phyloP scores from a whole-genome alignment of 768 basidiomycete species.

The Pluteus cervinus region DNA sequence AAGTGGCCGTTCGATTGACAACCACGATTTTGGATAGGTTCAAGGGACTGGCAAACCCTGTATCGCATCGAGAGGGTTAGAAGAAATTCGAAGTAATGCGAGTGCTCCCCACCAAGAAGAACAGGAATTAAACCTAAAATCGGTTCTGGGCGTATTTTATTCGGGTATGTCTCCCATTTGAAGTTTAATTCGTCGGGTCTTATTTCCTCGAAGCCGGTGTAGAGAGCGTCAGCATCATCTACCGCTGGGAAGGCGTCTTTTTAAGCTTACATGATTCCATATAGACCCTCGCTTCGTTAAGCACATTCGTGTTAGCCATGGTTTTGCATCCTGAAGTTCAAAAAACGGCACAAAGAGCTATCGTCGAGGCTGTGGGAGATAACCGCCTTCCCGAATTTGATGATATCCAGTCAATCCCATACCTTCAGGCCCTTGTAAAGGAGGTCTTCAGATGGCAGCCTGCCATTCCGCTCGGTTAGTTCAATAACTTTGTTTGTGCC shows the following conservation, averaged over 20 bases:
- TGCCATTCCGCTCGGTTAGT: slow-evolving; percentile 22
- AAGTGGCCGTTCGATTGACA: slow-evolving; percentile 4
- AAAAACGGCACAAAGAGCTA: slow-evolving; percentile 29
- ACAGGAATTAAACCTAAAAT: slow-evolving; percentile 30
- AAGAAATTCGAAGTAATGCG: slow-evolving; percentile 12
- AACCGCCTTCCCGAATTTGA: slow-evolving; percentile 30
- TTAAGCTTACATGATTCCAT: too few species aligned
- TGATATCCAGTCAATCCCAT: slow-evolving; percentile 31
- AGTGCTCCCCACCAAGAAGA: slow-evolving; percentile 11
- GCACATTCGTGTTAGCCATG: slow-evolving; percentile 36
- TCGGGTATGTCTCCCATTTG: slow-evolving; percentile 21
- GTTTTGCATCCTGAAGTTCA: slow-evolving; percentile 31
- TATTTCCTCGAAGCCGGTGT: slow-evolving; percentile 24
- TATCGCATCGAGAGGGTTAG: slow-evolving; percentile 20
- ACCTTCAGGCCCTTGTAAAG: slow-evolving; percentile 27
- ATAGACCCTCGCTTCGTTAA: slow-evolving; percentile 35
- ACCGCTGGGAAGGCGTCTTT: too few species aligned
- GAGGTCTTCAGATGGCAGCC: slow-evolving; percentile 31
- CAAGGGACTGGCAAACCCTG: slow-evolving; percentile 17
- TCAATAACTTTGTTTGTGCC: not conserved
- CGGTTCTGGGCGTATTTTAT: slow-evolving; percentile 36
- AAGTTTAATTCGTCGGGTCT: not conserved
- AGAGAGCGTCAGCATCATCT: slow-evolving; percentile 16
- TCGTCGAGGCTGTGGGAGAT: slow-evolving; percentile 30
- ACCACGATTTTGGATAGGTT: slow-evolving; percentile 15